Base-by-base conservation (phyloP, 1,139 yeast species). In the Kluyveromyces sp. region DNA sequence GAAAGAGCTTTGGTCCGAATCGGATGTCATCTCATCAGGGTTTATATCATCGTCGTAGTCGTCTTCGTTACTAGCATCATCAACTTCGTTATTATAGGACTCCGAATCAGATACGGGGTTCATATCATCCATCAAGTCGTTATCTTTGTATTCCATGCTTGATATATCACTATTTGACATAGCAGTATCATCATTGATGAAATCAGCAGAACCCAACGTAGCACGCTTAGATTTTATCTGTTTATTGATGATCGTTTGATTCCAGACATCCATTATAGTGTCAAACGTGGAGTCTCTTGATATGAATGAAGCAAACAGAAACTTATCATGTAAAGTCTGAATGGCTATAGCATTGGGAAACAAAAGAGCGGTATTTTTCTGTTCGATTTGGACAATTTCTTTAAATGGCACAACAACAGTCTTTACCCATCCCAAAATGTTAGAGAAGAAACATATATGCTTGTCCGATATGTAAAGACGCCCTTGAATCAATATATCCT, bases 331-430 rank as follows among this genome's bases (percentile, higher is more conserved):
- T 45, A 83, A 66, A 0, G 92, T 83, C 47, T 80, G 73, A 29
- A 84, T 74, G 31, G 79, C 76, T 59, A 84, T 78, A 2, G 87
- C 88, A 58, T 83, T 83, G 11, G 88, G 89, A 49, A 83, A 81
- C 19, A 83, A 67, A 2, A 78, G 83, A 0, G 88, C 87, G 0
- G 89, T 82, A 3, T 79, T 74, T 54, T 77, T 78, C 61, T 83
- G 83, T 55, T 81, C 88, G 36, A 83, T 74, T 54, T 79, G 82
- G 17, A 81, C 76, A 34, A 83, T 80, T 53, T 83, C 88, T 48
- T 74, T 78, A 41, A 83, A 68, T 1, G 88, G 84, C 6, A 83
- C 75, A n/a, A 73, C 61, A 25, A 82, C 59, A 49, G 78, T 77
- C 6, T 88, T 83, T 1, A 79, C 81, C 77, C 86, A 78, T 0